These are phyloP conservation scores for Alliaria petiolata DNA, from an alignment of 345 rosid genomes.

Conservation along the genomic window DNA sequence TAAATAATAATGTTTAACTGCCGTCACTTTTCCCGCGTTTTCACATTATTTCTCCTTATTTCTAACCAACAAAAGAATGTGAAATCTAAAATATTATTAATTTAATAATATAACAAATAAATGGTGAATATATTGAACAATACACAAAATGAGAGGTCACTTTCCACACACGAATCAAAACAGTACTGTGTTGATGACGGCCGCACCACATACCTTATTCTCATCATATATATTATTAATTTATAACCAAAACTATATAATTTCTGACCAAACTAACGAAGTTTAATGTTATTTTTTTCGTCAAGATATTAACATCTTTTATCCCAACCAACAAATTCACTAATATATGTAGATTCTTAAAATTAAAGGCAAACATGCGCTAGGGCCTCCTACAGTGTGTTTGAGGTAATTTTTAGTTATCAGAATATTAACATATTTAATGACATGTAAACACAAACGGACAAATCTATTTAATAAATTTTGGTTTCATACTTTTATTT, in stretches of 20 bases:
- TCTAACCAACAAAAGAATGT: conserved; percentile 17
- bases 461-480: too few relatives aligned
- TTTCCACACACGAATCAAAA: neutral
- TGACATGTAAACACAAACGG: too few relatives aligned
- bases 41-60: too few relatives aligned
- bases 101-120: too few relatives aligned
- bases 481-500: too few relatives aligned
- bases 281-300: neutral
- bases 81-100: too few relatives aligned
- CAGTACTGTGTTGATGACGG: conserved; percentile 23
- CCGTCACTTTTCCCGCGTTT: conserved; percentile 32
- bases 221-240: neutral
- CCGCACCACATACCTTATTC: conserved; percentile 9
- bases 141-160: conserved; percentile 25
- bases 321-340: neutral
- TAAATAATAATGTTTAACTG: conserved; percentile 17
- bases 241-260: neutral
- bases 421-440: neutral
- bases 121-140: conserved; percentile 8
- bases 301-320: too few relatives aligned
- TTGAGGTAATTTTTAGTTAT: neutral
- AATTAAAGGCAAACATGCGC: neutral
- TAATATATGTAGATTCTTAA: neutral
- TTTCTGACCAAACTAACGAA: too few relatives aligned
- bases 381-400: neutral